Percentiles rank a stretch among this genome's conserved stretches.
Conservation (phyloP, 495 filamentous ascomycete species). For the Wilcoxina mikolae region DNA sequence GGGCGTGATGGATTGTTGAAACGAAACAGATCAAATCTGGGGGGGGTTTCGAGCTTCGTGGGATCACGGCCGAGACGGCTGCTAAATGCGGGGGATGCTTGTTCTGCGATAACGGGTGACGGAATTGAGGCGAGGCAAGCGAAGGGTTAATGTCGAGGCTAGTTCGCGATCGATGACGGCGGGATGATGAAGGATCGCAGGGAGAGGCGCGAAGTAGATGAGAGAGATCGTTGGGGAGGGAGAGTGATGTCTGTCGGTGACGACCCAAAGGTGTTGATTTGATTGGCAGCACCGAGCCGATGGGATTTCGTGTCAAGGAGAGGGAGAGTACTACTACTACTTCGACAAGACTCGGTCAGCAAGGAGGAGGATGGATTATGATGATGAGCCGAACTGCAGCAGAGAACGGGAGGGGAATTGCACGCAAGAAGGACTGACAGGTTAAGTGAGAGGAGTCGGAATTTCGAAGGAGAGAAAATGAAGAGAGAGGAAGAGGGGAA, state of each 20-base stretch:
- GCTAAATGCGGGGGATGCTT: too few relatives aligned
- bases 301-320: slow-evolving; percentile 24
- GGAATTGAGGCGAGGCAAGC: too few relatives aligned
- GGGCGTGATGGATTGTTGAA: too few relatives aligned
- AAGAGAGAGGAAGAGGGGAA: slow-evolving; percentile 30
- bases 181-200: slow-evolving; percentile 25
- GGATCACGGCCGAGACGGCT: too few relatives aligned
- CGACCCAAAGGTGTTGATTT: slow-evolving; percentile 23
- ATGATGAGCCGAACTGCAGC: slow-evolving; percentile 19
- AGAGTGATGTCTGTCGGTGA: slow-evolving; percentile 14
- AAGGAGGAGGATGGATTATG: slow-evolving; percentile 16
- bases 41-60: too few relatives aligned
- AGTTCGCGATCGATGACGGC: slow-evolving; percentile 8
- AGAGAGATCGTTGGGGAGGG: slow-evolving; percentile 25
- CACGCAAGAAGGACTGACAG: slow-evolving; percentile 10
- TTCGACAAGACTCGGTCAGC: slow-evolving; percentile 16
- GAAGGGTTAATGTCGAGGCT: slow-evolving; percentile 6
- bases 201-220: slow-evolving; percentile 21
- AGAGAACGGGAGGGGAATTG: slow-evolving; percentile 15
- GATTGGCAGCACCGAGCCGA: slow-evolving; percentile 21
- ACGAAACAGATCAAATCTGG: too few relatives aligned
- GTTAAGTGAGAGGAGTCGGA: slow-evolving; percentile 18
- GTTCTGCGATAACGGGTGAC: too few relatives aligned
- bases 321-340: slow-evolving; percentile 17
- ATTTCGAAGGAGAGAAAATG: slow-evolving; percentile 20